Conservation (phyloP, 257 asterid species). For the Nemophila menziesii region DNA sequence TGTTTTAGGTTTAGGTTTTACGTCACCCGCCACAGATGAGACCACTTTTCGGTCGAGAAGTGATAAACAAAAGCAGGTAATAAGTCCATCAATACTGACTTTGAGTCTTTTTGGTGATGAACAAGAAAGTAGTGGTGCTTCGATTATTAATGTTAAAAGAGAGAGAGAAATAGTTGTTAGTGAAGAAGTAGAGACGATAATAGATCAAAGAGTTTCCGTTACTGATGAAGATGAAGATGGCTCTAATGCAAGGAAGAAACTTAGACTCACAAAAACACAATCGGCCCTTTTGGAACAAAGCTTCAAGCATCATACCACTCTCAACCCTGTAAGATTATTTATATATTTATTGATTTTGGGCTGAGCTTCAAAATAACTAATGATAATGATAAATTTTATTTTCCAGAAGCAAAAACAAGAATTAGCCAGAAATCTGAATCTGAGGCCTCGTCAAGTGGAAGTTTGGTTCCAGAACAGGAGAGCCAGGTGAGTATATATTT, state of each 20-base stretch:
- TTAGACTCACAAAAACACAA: constrained; percentile 45
- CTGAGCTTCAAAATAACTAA: neutral
- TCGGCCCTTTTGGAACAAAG: constrained; percentile 55
- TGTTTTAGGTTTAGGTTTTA: constrained; percentile 51
- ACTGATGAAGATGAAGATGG: constrained; percentile 57
- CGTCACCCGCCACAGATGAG: constrained; percentile 16
- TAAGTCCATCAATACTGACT: constrained; percentile 47
- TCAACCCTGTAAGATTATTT: constrained; percentile 38
- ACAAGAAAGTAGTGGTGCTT: constrained; percentile 39
- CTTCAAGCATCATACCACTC: constrained; percentile 50
- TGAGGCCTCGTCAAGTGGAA: constrained; percentile 77
- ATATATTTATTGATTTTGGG: neutral
- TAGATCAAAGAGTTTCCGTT: constrained; percentile 29
- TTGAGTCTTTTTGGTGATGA: constrained; percentile 60
- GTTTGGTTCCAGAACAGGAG: constrained; percentile 85
- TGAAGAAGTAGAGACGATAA: constrained; percentile 41
- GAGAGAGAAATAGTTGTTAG: constrained; percentile 40
- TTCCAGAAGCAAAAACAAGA: constrained; percentile 68
- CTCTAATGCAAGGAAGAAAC: constrained; percentile 37
- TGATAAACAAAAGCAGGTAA: constrained; percentile 17
- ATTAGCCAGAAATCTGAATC: constrained; percentile 46
- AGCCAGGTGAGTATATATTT: constrained; percentile 36
- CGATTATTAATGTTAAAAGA: constrained; percentile 63
- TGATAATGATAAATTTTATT: neutral
- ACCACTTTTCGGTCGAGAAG: neutral